Conservation (phyloP, 345 rosid genomes). For the Eucalyptus coolabah region DNA sequence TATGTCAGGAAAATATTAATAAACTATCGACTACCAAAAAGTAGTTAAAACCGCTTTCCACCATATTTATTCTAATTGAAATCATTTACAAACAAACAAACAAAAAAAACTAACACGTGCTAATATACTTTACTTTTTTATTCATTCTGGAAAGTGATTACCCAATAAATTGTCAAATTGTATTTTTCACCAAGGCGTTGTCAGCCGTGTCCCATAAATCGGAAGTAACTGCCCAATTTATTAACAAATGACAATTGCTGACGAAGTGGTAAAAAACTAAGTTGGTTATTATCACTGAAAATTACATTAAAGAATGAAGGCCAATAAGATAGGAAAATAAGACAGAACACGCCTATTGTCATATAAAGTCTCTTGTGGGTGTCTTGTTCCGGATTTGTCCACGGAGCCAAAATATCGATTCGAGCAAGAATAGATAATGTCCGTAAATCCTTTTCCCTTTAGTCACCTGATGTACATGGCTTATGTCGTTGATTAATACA, state of each 20-base stretch:
- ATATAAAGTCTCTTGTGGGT: neutral
- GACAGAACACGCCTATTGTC: no score
- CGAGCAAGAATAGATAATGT: no score
- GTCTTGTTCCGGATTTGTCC: neutral
- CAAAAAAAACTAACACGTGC: neutral
- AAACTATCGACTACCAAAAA: no score
- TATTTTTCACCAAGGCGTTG: neutral
- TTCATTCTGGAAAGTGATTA: neutral
- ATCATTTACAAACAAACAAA: neutral
- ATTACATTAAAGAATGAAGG: no score
- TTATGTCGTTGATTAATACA: neutral
- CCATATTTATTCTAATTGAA: neutral
- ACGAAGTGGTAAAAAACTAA: neutral
- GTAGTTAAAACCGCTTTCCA: neutral
- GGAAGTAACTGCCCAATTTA: neutral
- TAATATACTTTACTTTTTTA: neutral
- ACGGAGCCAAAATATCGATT: rapidly evolving
- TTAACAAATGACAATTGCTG: no score
- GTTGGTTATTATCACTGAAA: neutral
- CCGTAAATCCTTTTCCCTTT: no score
- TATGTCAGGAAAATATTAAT: no score
- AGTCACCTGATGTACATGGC: neutral
- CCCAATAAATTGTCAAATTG: neutral
- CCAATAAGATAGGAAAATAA: no score
- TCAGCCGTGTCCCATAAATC: no score